phyloP scores from a whole-genome alignment of 75 land plant genomes.

The Selaginella moellendorffii region DNA sequence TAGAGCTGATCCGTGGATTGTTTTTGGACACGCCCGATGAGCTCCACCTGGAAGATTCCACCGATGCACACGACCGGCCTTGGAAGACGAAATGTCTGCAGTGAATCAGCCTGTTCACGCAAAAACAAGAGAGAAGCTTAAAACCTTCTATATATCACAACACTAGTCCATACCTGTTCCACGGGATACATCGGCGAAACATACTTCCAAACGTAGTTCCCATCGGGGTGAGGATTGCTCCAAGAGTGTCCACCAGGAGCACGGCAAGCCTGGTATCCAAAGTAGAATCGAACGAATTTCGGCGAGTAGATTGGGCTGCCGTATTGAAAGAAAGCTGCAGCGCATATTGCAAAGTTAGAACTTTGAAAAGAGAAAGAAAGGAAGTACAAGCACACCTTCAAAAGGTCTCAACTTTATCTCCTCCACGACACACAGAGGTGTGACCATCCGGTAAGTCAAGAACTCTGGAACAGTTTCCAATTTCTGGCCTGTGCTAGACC shows the following conservation, averaged over 20 bases:
- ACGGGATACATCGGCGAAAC: conserved; percentile 68
- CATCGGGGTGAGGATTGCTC: neutral
- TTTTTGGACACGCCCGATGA: conserved; percentile 65
- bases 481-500: conserved; percentile 70
- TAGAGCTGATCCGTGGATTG: conserved; percentile 54
- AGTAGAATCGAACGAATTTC: conserved; percentile 49
- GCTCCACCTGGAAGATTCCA: conserved; percentile 65
- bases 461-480: conserved; percentile 47
- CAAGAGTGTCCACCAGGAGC: neutral
- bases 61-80: conserved; percentile 72
- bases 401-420: conserved; percentile 63
- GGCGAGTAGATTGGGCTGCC: conserved; percentile 71
- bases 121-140: conserved; percentile 1
- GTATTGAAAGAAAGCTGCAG: conserved; percentile 63
- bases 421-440: conserved; percentile 49
- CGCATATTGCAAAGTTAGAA: neutral
- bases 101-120: conserved; percentile 37
- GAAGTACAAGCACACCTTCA: conserved; percentile 34
- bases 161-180: conserved; percentile 49
- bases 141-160: neutral
- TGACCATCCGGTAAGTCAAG: conserved; percentile 44
- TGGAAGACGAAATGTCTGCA: conserved; percentile 74
- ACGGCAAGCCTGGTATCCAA: conserved; percentile 34
- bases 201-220: conserved; percentile 64
- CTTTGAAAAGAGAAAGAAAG: conserved; percentile 1